phyloP scores from a whole-genome alignment of 2,329 filamentous ascomycete species.

The Clonostachys chloroleuca region DNA sequence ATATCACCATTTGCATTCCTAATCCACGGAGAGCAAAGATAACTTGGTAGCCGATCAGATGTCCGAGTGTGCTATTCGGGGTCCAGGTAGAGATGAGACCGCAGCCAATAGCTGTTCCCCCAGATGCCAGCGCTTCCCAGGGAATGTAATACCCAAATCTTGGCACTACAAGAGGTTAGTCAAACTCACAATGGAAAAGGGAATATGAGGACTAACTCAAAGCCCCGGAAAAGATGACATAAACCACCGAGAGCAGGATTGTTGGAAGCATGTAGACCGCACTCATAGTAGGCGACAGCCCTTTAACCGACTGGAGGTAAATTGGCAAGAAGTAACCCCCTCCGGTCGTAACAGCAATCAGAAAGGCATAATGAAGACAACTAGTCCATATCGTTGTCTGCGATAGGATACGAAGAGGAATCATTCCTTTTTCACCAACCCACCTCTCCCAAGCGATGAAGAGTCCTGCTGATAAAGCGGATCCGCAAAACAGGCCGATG shows the following conservation, averaged over 20 bases:
- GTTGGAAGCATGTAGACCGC: conserved; percentile 35
- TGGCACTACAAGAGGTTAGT: background rate
- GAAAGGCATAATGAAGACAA: conserved; percentile 28
- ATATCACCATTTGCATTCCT: conserved; percentile 25
- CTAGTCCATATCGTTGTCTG: conserved; percentile 18
- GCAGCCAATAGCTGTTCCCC: conserved; percentile 25
- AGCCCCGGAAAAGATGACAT: conserved; percentile 23
- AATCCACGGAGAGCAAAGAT: conserved; percentile 36
- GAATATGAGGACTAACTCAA: conserved; percentile 17
- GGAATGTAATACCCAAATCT: conserved; percentile 8
- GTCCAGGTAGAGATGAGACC: conserved; percentile 31
- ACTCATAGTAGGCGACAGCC: conserved; percentile 24
- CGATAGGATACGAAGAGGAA: conserved; percentile 12
- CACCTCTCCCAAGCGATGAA: conserved; percentile 24
- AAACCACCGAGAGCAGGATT: conserved; percentile 28
- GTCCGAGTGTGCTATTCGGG: conserved; percentile 17
- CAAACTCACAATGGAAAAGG: conserved; percentile 7
- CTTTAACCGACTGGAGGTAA: conserved; percentile 40
- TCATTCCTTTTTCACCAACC: conserved; percentile 29
- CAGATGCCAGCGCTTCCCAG: conserved; percentile 21
- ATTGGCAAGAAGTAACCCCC: conserved; percentile 37
- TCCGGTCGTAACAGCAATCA: conserved; percentile 33
- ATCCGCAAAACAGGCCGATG: conserved; percentile 26
- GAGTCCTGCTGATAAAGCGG: conserved; percentile 18
- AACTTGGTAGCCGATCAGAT: conserved; percentile 44